Evolutionary conservation across 495 filamentous ascomycete species (phyloP).

Genomic region (Penicillium cataractarum): DNA sequence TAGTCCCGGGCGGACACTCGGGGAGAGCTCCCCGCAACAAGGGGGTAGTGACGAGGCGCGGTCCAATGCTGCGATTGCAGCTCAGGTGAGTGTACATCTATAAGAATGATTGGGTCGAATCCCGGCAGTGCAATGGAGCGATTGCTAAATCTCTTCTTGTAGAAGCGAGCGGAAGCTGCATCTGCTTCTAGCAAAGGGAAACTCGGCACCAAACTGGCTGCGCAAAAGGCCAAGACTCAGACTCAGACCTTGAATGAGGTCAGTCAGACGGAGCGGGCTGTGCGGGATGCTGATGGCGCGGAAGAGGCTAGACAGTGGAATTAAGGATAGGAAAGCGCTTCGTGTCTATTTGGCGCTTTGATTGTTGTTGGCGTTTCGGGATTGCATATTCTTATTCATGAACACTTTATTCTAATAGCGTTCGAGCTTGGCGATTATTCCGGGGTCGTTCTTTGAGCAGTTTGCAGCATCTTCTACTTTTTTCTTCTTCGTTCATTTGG

Average conservation of each 20-base stretch:
- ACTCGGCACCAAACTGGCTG: conserved; percentile 61
- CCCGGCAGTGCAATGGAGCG: neutral
- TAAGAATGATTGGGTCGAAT: neutral
- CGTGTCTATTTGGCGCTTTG: neutral
- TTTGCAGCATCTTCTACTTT: neutral
- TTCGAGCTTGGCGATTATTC: neutral
- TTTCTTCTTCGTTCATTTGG: neutral
- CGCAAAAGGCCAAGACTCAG: conserved; percentile 67
- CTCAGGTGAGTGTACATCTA: conserved; percentile 54
- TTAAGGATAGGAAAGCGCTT: neutral
- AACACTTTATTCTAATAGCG: neutral
- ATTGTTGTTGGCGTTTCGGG: conserved; percentile 1
- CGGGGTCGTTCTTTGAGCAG: neutral
- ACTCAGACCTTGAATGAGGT: conserved; percentile 59
- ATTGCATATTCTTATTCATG: conserved; percentile 1
- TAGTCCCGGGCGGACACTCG: conserved; percentile 60
- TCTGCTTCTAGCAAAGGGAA: conserved; percentile 49
- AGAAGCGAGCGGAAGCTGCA: conserved; percentile 47
- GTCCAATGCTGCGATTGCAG: conserved; percentile 65
- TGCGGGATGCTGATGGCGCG: conserved; percentile 58
- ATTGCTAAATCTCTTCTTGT: neutral
- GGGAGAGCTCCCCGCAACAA: conserved; percentile 36
- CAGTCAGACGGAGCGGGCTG: conserved; percentile 58
- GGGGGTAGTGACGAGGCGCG: conserved; percentile 52
- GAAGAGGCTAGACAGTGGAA: conserved; percentile 8